Percentiles rank a stretch among this genome's conserved stretches.
These are phyloP conservation scores for Zea luxurians DNA, from an alignment of 176 grass and related monocot species.

Conservation along the genomic window DNA sequence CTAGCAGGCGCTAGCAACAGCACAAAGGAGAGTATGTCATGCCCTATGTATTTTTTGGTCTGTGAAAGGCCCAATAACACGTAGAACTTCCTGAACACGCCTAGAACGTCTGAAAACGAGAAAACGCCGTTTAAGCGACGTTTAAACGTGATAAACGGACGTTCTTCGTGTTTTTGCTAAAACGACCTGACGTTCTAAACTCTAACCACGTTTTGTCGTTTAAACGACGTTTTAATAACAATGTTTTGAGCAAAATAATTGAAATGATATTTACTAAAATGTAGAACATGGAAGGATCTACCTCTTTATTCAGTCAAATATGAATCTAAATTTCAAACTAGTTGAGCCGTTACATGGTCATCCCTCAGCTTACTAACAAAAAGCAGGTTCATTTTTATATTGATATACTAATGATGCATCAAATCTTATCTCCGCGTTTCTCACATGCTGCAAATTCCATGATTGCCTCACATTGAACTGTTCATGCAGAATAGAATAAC, in stretches of 20 bases:
- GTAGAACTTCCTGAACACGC: no score
- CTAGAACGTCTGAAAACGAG: no score
- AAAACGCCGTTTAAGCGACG: no score
- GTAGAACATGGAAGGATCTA: not conserved
- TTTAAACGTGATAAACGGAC: no score
- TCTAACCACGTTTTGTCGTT: no score
- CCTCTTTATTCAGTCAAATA: not conserved
- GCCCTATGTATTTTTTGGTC: no score
- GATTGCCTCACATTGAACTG: not conserved
- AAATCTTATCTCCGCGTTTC: not conserved
- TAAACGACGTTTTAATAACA: no score
- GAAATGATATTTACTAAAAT: not conserved
- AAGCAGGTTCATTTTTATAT: not conserved
- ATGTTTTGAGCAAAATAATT: not conserved
- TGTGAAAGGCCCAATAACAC: no score
- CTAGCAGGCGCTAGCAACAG: no score
- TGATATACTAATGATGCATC: not conserved
- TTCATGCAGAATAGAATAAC: not conserved
- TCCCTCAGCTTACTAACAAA: not conserved
- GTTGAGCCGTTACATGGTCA: not conserved
- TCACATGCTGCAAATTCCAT: not conserved
- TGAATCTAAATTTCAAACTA: conserved; percentile 16
- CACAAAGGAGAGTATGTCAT: no score
- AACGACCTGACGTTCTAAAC: no score
- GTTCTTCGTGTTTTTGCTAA: no score